Conservation (phyloP, 352 stramenopile species). For the Phytopythium ostracodes region DNA sequence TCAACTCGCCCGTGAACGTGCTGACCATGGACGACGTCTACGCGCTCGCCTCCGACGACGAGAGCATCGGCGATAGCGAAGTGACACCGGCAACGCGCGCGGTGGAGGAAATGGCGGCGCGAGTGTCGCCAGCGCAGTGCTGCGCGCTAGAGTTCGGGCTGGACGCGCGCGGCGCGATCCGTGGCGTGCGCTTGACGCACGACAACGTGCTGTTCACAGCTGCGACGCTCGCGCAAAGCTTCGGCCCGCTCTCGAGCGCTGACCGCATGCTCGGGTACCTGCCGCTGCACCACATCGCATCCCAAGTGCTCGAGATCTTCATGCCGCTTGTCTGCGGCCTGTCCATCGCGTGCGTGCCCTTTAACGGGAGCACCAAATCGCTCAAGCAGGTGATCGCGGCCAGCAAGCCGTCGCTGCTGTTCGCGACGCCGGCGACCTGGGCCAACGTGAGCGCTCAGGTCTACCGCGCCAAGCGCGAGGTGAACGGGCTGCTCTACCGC, state of each 20-base stretch:
- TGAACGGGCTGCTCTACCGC: constrained; percentile 61
- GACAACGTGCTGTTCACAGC: constrained; percentile 85
- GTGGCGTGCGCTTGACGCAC: constrained; percentile 60
- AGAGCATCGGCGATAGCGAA: constrained; percentile 16
- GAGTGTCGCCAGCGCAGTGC: constrained; percentile 35
- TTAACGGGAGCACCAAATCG: constrained; percentile 26
- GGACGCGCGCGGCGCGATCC: constrained; percentile 41
- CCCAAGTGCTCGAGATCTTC: constrained; percentile 75
- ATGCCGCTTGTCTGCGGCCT: constrained; percentile 59
- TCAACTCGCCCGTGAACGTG: constrained; percentile 37
- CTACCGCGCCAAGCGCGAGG: constrained; percentile 68
- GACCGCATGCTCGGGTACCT: constrained; percentile 71
- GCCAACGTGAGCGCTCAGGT: constrained; percentile 61
- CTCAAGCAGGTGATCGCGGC: constrained; percentile 50
- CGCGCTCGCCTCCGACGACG: constrained; percentile 20
- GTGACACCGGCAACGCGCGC: constrained; percentile 17
- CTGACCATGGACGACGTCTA: constrained; percentile 42
- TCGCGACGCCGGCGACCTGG: constrained; percentile 73
- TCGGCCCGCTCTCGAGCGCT: constrained; percentile 37
- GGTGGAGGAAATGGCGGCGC: constrained; percentile 23
- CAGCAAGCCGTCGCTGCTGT: constrained; percentile 70
- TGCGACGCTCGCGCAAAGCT: constrained; percentile 48
- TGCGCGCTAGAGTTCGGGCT: constrained; percentile 67
- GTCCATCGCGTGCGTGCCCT: constrained; percentile 51
- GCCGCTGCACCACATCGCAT: constrained; percentile 57